Evolutionary conservation across 2,329 filamentous ascomycete genomes (phyloP), one percentile per base, ranked within the genome.

Genomic region (Talaromyces piceae): DNA sequence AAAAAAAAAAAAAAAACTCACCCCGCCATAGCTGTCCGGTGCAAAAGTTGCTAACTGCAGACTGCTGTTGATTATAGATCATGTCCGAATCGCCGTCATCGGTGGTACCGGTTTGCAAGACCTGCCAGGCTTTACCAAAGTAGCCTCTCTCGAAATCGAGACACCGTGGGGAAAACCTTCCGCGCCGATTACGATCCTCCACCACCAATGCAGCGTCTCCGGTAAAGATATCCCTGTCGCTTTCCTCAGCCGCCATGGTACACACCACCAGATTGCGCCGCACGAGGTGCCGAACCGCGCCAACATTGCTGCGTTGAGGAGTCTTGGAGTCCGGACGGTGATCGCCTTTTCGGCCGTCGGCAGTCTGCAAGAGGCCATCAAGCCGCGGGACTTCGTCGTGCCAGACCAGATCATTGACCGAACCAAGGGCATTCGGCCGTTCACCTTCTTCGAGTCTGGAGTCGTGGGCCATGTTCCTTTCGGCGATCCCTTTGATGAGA

Each of bases 401-500:
- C 93, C 91, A 0, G 90, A 96, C 72, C 93, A 98, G 76, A 81
- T 95, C 68, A 96, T 97, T 67, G 93, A 98, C 75, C 88, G 91
- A 56, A 97, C 91, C 59, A 97, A 96, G 80, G 93, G 91, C 49
- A 78, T 95, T 56, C 80, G 93, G 6, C 90, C 91, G 2, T 96
- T 91, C 70, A 97, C 93, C 23, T 98, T 95, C 76, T 98, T 97
- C 67, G 73, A 75, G 60, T 65, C 63, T 9, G 93, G 93, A 26
- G 82, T 95, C 58, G 93, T 98, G 13, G 89, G 88, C 31, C 93
- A 98, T 69, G 87, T 97, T 41, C 88, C 90, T 43, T 97, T 98
- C 67, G 93, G 89, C 23, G 93, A 97, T 67, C 93, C 93, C 1
- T 98, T 98, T 65, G 93, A 97, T 69, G 78, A 78, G 59, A 77